Evolutionary conservation across 2,329 filamentous ascomycete species (phyloP), one percentile per base, ranked within the genome.

Genomic region (Colletotrichum spinosum): DNA sequence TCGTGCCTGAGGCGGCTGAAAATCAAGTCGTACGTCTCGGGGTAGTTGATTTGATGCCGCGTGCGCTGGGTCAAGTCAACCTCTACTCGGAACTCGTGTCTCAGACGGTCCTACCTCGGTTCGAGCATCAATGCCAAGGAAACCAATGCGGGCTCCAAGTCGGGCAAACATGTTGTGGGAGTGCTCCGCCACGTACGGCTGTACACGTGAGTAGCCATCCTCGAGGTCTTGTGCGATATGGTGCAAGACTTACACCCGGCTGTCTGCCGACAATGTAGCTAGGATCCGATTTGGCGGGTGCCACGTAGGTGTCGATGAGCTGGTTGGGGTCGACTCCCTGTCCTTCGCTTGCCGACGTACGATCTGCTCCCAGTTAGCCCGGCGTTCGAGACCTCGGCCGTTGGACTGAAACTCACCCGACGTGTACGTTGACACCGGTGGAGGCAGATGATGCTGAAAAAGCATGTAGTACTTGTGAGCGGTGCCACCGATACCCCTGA

Each of bases 381-480:
- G n/a, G 49, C 44, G 25, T 48, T 75, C 75, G 70, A 25, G 25
- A 25, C 25, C 25, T 25, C 25, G 25, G 25, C 25, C 37, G 42
- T 45, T 37, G 12, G 39, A 72, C 66, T 51, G 58, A 12, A n/a
- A 53, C 71, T 67, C 69, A 83, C 92, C 91, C 1, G 92, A 92
- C 3, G 93, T 97, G 76, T 90, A 97, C 1, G 94, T 97, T 37
- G 92, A 94, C 68, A 86, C 83, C 0, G 95, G 94, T 1, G 95
- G 95, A 11, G 94, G 88, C 54, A 97, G 81, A 73, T 97, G 95
- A 71, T 99, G 96, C 79, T 99, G 96, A 79, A 99, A 99, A 9
- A 99, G 86, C 86, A 98, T 88, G 76, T 99, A 99, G 79, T 98
- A 98, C 78, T 99, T 99, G 83, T 96, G 97, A 1, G 96, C 96